A percentile compares a stretch with the other conserved stretches of the same genome.
Evolutionary conservation across 75 land plant species (phyloP).

Genomic region (Isoetes taiwanensis): DNA sequence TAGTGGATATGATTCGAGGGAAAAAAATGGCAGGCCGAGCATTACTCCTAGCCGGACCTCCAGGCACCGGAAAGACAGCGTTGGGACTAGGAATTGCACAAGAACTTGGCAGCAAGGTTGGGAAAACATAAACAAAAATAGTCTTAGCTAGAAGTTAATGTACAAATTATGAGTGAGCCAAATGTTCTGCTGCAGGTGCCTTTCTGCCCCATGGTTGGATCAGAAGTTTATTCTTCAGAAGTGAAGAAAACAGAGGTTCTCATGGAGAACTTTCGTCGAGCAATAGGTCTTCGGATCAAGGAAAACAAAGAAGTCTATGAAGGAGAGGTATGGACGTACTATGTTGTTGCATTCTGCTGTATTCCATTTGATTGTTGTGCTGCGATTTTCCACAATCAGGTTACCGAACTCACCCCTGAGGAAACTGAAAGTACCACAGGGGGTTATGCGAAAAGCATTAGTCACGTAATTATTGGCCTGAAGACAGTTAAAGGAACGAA

Average conservation of each 20-base stretch:
- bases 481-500: constrained; percentile 97
- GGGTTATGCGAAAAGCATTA: constrained; percentile 93
- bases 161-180: too few relatives aligned
- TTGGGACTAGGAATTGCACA: constrained; percentile 86
- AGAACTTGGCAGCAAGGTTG: constrained; percentile 98
- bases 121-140: too few relatives aligned
- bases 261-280: constrained; percentile 94
- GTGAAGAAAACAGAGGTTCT: constrained; percentile 96
- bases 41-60: constrained; percentile 81
- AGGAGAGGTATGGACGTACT: constrained; percentile 95
- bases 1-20: constrained; percentile 92
- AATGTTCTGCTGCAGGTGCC: constrained; percentile 50
- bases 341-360: too few relatives aligned
- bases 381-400: constrained; percentile 27
- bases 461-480: constrained; percentile 88
- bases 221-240: constrained; percentile 94
- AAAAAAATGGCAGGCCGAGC: constrained; percentile 99
- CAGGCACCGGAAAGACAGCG: constrained; percentile 96
- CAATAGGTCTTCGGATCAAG: constrained; percentile 91
- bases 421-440: constrained; percentile 89
- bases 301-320: constrained; percentile 98
- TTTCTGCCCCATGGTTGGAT: constrained; percentile 98
- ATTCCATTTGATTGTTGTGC: background rate
- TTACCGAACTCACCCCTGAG: constrained; percentile 95
- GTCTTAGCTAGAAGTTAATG: too few relatives aligned